A percentile compares a stretch with the other conserved stretches of the same genome.
These are phyloP conservation scores for Pseudonectria buxi DNA, from an alignment of 2,329 filamentous ascomycete genomes.

Conservation along the genomic window DNA sequence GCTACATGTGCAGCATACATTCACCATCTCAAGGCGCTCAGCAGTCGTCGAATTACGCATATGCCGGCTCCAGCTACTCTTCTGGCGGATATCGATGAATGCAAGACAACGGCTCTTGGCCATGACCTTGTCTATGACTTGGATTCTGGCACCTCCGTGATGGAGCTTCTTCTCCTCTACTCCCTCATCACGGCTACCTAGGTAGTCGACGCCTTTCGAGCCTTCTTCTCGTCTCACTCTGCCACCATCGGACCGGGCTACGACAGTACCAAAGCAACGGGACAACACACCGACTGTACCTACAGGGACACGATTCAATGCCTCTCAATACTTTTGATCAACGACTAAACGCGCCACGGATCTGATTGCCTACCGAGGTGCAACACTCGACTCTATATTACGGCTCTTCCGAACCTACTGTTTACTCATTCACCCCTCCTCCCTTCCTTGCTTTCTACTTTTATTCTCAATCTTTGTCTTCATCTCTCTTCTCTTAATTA, in stretches of 20 bases:
- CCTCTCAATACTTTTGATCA: conserved; percentile 4
- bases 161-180: too few relatives aligned
- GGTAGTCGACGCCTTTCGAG: too few relatives aligned
- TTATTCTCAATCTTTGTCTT: conserved; percentile 8
- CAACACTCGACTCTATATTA: conserved; percentile 7
- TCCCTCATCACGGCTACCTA: too few relatives aligned
- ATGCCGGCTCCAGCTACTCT: conserved; percentile 51
- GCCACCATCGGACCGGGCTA: conserved; percentile 12
- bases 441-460: conserved; percentile 13
- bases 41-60: conserved; percentile 33
- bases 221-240: conserved; percentile 5
- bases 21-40: conserved; percentile 31
- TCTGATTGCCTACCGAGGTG: too few relatives aligned
- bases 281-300: conserved; percentile 21
- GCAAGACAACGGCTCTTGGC: too few relatives aligned
- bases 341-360: conserved; percentile 1
- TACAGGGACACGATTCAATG: conserved; percentile 13
- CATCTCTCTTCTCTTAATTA: conserved; percentile 12
- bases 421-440: too few relatives aligned
- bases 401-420: conserved; percentile 7
- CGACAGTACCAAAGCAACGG: conserved; percentile 27
- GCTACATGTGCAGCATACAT: conserved; percentile 60
- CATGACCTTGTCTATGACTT: too few relatives aligned
- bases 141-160: too few relatives aligned
- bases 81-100: conserved; percentile 45